phyloP scores from a whole-genome alignment of 2,329 filamentous ascomycete species.

The Kalaharituber pfeilii region DNA sequence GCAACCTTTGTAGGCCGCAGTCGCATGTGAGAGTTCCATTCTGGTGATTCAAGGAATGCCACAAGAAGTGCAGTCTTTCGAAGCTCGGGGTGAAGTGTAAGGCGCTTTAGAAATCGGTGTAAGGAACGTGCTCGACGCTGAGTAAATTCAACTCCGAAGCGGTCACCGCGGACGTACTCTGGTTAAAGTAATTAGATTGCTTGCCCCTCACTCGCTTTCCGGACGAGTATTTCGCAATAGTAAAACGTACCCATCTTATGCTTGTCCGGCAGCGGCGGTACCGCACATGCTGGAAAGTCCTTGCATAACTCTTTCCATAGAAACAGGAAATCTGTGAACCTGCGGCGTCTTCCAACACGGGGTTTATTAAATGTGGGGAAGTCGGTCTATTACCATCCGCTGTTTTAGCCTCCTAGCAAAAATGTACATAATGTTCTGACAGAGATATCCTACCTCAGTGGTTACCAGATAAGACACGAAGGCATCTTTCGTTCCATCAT shows the following conservation, averaged over 20 bases:
- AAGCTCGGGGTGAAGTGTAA: conserved; percentile 75
- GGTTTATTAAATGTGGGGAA: conserved; percentile 83
- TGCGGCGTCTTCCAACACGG: conserved; percentile 61
- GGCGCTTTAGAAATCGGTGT: conserved; percentile 71
- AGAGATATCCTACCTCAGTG: conserved; percentile 47
- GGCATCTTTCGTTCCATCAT: conserved; percentile 87
- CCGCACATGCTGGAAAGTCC: conserved; percentile 80
- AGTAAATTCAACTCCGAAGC: conserved; percentile 88
- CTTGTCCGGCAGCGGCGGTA: conserved; percentile 91
- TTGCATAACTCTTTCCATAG: conserved; percentile 76
- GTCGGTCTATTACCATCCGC: conserved; percentile 46
- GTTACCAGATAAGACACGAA: conserved; percentile 93
- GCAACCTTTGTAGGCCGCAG: conserved; percentile 44
- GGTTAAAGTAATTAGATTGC: neutral
- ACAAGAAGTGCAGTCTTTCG: conserved; percentile 68
- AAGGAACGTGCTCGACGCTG: conserved; percentile 73
- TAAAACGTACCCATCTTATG: conserved; percentile 55
- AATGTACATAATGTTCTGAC: neutral
- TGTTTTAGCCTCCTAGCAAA: neutral
- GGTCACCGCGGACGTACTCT: conserved; percentile 88
- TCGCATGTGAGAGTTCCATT: conserved; percentile 96
- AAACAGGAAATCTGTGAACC: conserved; percentile 96
- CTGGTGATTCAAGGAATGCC: conserved; percentile 75
- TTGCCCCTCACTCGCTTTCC: neutral
- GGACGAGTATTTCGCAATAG: too few species aligned